Percentiles rank a stretch among this genome's conserved stretches.
Conservation (phyloP, 148 eudicot species). For the Dysphania ambrosioides region DNA sequence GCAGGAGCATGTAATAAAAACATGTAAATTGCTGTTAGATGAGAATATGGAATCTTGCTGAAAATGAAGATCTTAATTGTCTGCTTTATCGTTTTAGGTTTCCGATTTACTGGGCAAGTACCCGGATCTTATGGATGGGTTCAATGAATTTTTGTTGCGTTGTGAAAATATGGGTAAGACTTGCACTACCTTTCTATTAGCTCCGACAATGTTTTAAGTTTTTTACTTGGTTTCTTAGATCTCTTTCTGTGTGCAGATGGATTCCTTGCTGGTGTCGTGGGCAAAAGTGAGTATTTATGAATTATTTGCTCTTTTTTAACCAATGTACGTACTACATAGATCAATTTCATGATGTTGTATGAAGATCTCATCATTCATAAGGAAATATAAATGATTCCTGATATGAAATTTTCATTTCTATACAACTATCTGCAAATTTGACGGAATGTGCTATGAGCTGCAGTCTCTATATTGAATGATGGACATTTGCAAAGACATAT, state of each 20-base stretch:
- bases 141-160: constrained; percentile 78
- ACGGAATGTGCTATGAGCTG: constrained; percentile 13
- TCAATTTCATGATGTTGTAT: neutral
- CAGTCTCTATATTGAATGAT: constrained; percentile 72
- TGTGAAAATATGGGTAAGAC: constrained; percentile 76
- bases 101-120: constrained; percentile 80
- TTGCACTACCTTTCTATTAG: neutral
- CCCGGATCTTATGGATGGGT: constrained; percentile 98
- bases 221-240: neutral
- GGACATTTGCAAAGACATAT: constrained; percentile 48
- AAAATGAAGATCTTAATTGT: neutral
- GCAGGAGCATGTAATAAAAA: neutral
- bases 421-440: neutral
- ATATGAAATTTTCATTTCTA: neutral
- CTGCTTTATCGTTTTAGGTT: constrained; percentile 50
- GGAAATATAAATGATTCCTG: neutral
- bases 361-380: neutral
- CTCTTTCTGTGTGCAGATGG: constrained; percentile 60
- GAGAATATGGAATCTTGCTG: neutral
- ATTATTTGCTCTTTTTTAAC: too few relatives aligned
- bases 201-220: neutral
- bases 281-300: constrained; percentile 61
- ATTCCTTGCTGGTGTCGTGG: constrained; percentile 87
- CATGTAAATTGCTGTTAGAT: neutral
- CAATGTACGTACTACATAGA: too few relatives aligned